A percentile compares a stretch with the other conserved stretches of the same genome.
Evolutionary conservation across 2,329 filamentous ascomycete genomes (phyloP).

Genomic region (Aspergillus quadrilineatus): DNA sequence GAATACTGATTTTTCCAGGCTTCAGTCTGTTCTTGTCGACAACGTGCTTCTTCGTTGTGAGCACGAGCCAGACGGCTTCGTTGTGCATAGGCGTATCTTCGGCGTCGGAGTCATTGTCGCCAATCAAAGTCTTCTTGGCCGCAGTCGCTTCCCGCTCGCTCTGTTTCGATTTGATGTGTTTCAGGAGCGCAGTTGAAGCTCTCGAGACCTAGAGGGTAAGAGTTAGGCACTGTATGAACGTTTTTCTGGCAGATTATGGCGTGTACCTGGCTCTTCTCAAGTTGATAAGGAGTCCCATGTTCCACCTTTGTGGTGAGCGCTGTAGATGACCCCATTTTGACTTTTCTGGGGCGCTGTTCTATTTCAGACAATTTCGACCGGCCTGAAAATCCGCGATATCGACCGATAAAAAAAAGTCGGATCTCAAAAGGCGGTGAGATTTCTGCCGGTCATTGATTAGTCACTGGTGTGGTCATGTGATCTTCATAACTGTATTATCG

Average conservation of each 20-base stretch:
- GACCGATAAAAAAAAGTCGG: conserved; percentile 30
- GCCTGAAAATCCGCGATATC: conserved; percentile 30
- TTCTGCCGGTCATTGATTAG: conserved; percentile 25
- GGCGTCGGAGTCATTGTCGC: conserved; percentile 46
- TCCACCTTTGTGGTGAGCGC: conserved; percentile 42
- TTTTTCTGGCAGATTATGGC: background rate
- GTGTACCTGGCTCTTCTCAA: conserved; percentile 48
- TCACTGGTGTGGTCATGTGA: conserved; percentile 4
- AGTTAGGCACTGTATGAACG: conserved; percentile 5
- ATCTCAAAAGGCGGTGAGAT: conserved; percentile 35
- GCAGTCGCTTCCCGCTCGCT: conserved; percentile 49
- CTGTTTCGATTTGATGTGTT: conserved; percentile 55
- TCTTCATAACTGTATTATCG: background rate
- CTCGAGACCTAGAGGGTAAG: conserved; percentile 50
- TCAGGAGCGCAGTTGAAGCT: conserved; percentile 60
- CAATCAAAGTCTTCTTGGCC: conserved; percentile 56
- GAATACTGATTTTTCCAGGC: conserved; percentile 76
- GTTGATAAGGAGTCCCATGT: conserved; percentile 48
- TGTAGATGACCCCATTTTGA: conserved; percentile 43
- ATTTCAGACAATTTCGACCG: conserved; percentile 22
- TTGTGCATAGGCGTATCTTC: conserved; percentile 47
- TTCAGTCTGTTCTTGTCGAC: conserved; percentile 75
- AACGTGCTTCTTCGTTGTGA: conserved; percentile 67
- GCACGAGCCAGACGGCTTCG: conserved; percentile 59
- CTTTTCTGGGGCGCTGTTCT: conserved; percentile 11